Evolutionary conservation across 768 basidiomycete species (phyloP), one percentile per base, ranked within the genome.

Genomic region (Omphalotus guepiniiformis): DNA sequence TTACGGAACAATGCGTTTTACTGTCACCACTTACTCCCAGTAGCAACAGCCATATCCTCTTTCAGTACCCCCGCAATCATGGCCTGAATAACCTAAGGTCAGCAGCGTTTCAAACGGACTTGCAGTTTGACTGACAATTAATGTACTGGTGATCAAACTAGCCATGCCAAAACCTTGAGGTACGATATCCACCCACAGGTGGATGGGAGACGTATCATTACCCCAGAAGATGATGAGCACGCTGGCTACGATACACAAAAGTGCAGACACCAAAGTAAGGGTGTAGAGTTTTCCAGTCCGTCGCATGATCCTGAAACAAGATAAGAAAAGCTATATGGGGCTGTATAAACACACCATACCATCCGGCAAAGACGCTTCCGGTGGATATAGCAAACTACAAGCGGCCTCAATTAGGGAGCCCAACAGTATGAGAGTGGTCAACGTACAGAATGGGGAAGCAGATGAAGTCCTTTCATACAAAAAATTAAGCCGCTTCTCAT

Each of bases 281-380:
- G 62, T 72, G 66, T 88, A 94, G 44, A 95, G 79, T 65, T 85
- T 89, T 25, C 93, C 94, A 2, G 93, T 94, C 55, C 70, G 76
- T 45, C 84, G 80, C 88, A 91, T 92, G 60, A 86, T 64, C 90
- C 88, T 90, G 58, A 41, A 53, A 18, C 55, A 34, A 25, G 28
- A 58, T 30, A 53, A 42, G 35, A 50, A 49, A 34, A 53, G 26
- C 47, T 49, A 39, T 34, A 47, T 39, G 47, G 42, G 47, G 42
- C 1, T 5, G 28, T 15, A 13, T 46, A 48, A 42, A 19, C n/a
- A 28, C 19, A 19, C 18, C 42, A 40, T 63, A 87, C 83, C 85
- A 94, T 56, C 95, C 95, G 34, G 91, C 90, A 41, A 85, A 73
- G 26, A 99, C 76, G 53, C 92, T 94, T 19, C 95, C 95, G 1